Evolutionary conservation across 352 stramenopile species (phyloP).

Genomic region (Phytopythium montanum): DNA sequence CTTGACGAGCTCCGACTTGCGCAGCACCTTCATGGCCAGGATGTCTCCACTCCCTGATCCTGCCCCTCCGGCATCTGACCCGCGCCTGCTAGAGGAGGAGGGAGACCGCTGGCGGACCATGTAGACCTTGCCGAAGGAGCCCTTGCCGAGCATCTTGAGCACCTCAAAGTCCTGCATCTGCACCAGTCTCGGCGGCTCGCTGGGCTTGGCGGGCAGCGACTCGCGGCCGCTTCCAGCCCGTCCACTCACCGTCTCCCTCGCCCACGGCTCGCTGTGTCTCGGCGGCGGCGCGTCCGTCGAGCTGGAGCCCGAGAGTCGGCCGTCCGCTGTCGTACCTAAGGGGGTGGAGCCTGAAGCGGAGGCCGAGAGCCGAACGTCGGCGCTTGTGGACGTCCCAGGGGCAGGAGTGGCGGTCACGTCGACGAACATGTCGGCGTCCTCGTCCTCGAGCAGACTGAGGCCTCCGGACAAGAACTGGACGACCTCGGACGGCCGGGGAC

Average conservation of each 20-base stretch:
- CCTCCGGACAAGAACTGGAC: slow-evolving; percentile 59
- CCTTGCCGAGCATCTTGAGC: slow-evolving; percentile 97
- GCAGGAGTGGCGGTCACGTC: slow-evolving; percentile 30
- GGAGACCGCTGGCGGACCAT: slow-evolving; percentile 87
- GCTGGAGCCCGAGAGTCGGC: not conserved
- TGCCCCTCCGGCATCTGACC: not conserved
- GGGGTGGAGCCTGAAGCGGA: slow-evolving; percentile 18
- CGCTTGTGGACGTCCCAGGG: slow-evolving; percentile 5
- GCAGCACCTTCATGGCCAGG: slow-evolving; percentile 87
- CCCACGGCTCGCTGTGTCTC: not conserved
- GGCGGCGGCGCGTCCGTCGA: not conserved
- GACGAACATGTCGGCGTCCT: slow-evolving; percentile 52
- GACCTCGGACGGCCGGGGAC: slow-evolving; percentile 62
- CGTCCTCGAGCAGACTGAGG: slow-evolving; percentile 36
- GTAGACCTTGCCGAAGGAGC: slow-evolving; percentile 97
- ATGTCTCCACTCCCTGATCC: slow-evolving; percentile 47
- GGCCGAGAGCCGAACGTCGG: slow-evolving; percentile 21
- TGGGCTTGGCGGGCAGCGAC: not conserved
- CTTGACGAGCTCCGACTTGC: slow-evolving; percentile 87
- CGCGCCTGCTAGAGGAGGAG: not conserved
- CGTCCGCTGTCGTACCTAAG: not conserved
- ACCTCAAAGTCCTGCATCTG: slow-evolving; percentile 93
- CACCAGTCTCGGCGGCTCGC: slow-evolving; percentile 26
- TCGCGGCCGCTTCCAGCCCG: slow-evolving; percentile 21
- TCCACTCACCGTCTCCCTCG: slow-evolving; percentile 15